A percentile compares a stretch with the other conserved stretches of the same genome.
phyloP scores from a whole-genome alignment of 1,139 yeast genomes.

The Meyerozyma athensensis region DNA sequence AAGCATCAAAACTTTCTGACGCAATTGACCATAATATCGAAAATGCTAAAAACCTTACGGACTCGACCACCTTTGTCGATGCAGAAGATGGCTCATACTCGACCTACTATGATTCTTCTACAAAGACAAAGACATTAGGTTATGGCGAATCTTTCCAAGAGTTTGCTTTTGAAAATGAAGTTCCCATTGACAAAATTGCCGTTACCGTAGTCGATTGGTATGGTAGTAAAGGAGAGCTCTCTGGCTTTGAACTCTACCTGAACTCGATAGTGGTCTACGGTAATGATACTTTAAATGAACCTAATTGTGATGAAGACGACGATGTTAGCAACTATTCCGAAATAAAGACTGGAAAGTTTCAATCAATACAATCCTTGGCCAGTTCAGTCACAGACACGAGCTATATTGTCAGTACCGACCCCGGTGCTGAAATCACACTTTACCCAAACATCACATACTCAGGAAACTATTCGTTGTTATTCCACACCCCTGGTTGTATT shows the following conservation, averaged over 20 bases:
- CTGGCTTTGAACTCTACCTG: constrained; percentile 73
- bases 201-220: constrained; percentile 67
- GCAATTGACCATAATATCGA: constrained; percentile 20
- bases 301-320: constrained; percentile 45
- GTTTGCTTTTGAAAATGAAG: constrained; percentile 69
- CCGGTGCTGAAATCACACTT: constrained; percentile 49
- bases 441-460: constrained; percentile 67
- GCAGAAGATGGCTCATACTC: constrained; percentile 33
- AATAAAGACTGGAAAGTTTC: constrained; percentile 29
- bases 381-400: constrained; percentile 19
- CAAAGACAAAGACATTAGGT: constrained; percentile 41
- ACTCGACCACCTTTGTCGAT: constrained; percentile 26
- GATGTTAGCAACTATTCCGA: constrained; percentile 28
- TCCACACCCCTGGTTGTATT: constrained; percentile 86
- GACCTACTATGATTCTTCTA: constrained; percentile 36
- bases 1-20: constrained; percentile 25
- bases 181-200: constrained; percentile 59
- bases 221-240: constrained; percentile 63
- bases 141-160: constrained; percentile 62
- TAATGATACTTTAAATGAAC: constrained; percentile 65
- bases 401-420: constrained; percentile 28
- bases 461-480: constrained; percentile 68
- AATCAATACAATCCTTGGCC: constrained; percentile 21
- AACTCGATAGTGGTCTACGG: constrained; percentile 62
- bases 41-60: constrained; percentile 14